These are phyloP conservation scores for Fragilaria crotonensis DNA, from an alignment of 108 stramenopile genomes.

Conservation along the genomic window DNA sequence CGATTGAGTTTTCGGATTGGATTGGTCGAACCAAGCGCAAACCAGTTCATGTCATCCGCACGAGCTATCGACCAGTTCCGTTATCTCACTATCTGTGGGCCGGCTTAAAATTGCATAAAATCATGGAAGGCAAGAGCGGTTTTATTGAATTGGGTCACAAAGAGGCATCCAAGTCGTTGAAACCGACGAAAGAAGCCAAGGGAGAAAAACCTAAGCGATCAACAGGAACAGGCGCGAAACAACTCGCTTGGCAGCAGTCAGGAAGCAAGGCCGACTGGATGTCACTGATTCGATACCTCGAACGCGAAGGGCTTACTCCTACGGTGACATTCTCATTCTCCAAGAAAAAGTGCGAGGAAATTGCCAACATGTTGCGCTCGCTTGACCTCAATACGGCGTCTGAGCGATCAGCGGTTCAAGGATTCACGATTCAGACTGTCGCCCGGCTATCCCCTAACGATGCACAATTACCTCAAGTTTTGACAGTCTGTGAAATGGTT, in stretches of 20 bases:
- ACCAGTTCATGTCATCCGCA: slow-evolving; percentile 88
- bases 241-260: slow-evolving; percentile 72
- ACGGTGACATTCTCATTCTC: slow-evolving; percentile 98
- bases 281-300: slow-evolving; percentile 69
- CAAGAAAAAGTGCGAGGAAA: slow-evolving; percentile 95
- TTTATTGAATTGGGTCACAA: slow-evolving; percentile 70
- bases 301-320: slow-evolving; percentile 85
- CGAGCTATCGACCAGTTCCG: slow-evolving; percentile 91
- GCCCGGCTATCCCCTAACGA: slow-evolving; percentile 82
- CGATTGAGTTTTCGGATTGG: slow-evolving; percentile 94
- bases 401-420: slow-evolving; percentile 62
- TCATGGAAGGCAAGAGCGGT: slow-evolving; percentile 75
- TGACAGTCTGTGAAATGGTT: slow-evolving; percentile 76
- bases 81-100: slow-evolving; percentile 89
- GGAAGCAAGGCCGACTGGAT: slow-evolving; percentile 78
- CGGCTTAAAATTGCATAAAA: slow-evolving; percentile 69
- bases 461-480: slow-evolving; percentile 86
- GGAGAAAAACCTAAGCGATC: slow-evolving; percentile 31
- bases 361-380: slow-evolving; percentile 76
- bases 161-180: slow-evolving; percentile 63
- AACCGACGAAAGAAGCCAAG: slow-evolving; percentile 39
- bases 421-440: slow-evolving; percentile 71
- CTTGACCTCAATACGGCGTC: slow-evolving; percentile 83
- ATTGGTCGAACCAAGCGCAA: slow-evolving; percentile 86
- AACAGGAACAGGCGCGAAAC: slow-evolving; percentile 37